Evolutionary conservation across 169 alveolate species (phyloP), one percentile per base, ranked within the genome.

Genomic region (Plasmodium chabaudi): DNA sequence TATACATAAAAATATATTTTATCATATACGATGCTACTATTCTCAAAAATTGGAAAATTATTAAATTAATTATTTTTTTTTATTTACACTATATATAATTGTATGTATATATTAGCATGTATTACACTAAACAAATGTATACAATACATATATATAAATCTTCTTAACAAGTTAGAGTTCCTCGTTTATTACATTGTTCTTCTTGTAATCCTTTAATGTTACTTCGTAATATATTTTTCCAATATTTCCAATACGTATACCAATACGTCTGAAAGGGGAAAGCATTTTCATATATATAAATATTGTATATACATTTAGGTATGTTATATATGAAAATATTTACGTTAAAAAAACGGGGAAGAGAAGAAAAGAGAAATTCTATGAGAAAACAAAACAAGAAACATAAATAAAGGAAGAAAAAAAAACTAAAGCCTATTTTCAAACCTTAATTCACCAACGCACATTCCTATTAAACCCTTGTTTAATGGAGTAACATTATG

Each of bases 151-250:
- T 34, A 34, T 34, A 34, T 34, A 34, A 34, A 34, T 2, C 42
- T 34, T 34, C 42, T 47, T 5, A 12, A 10, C 34, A n/a, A 17
- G 13, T 34, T 77, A 65, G 9, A 67, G 71, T 46, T 74, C 89
- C 17, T 68, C 42, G 61, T 82, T 72, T 67, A 15, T 57, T 21
- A 21, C 71, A 42, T 25, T 12, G 19, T 61, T 47, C 47, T 86
- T 91, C 9, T 65, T 60, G 56, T 92, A 61, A 53, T 92, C 92
- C 61, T 87, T 82, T 64, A 82, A 27, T 21, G 71, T 82, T 10
- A 94, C 73, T 71, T 94, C 95, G 60, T 94, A 94, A 69, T 60
- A 94, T 12, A 94, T 55, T 70, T 94, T 92, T 34, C 95, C 95
- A 39, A 87, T 87, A 42, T 65, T 47, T 55, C 94, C 95, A 21